A percentile compares a stretch with the other conserved stretches of the same genome.
These are phyloP conservation scores for Spathaspora girioi DNA, from an alignment of 805 yeast species.

Conservation along the genomic window DNA sequence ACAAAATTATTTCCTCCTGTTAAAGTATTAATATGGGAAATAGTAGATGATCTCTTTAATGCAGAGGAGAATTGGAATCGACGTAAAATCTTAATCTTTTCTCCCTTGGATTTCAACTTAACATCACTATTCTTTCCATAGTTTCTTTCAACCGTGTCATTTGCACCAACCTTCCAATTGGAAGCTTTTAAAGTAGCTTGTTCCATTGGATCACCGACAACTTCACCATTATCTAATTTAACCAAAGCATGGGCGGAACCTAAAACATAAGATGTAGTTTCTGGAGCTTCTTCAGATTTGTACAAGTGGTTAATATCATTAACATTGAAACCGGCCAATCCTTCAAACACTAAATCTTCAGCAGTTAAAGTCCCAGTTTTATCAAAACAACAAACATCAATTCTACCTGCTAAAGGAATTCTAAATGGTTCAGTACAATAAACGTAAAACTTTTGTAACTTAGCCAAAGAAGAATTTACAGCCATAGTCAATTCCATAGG, in stretches of 20 bases:
- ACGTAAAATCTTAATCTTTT: conserved; percentile 71
- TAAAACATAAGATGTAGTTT: conserved; percentile 63
- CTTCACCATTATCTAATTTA: conserved; percentile 90
- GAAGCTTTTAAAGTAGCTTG: conserved; percentile 89
- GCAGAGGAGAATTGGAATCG: conserved; percentile 97
- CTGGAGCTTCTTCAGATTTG: conserved; percentile 62
- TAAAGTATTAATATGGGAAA: conserved; percentile 53
- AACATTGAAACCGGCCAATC: conserved; percentile 76
- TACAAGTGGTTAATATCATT: conserved; percentile 53
- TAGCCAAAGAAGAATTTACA: conserved; percentile 85
- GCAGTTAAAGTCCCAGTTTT: conserved; percentile 98
- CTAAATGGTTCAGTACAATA: conserved; percentile 98
- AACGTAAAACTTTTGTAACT: conserved; percentile 80
- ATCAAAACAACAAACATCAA: conserved; percentile 97
- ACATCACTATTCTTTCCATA: conserved; percentile 1
- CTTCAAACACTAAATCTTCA: conserved; percentile 94
- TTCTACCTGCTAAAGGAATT: conserved; percentile 95
- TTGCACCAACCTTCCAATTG: conserved; percentile 76
- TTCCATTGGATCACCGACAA: conserved; percentile 99
- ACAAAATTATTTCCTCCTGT: conserved; percentile 52
- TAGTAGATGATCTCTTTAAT: conserved; percentile 88
- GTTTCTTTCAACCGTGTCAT: conserved; percentile 61
- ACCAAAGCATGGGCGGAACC: conserved; percentile 98
- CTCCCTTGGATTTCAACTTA: conserved; percentile 20
- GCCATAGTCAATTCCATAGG: conserved; percentile 99